phyloP scores from a whole-genome alignment of 164 flowering plant species.

The Annona squamosa region DNA sequence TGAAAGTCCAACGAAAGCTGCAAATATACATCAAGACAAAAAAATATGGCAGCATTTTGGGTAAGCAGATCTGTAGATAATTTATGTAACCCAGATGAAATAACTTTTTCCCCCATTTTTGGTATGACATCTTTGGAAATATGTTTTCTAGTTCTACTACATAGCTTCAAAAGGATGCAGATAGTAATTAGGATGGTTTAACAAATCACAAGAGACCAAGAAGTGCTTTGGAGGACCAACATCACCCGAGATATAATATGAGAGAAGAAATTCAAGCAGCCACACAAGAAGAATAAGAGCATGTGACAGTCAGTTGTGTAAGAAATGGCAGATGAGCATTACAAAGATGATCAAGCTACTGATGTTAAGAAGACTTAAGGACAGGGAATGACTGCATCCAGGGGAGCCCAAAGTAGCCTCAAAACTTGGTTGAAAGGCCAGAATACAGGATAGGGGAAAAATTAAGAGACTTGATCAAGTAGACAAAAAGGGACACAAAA shows the following conservation, averaged over 20 bases:
- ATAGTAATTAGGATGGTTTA: background rate
- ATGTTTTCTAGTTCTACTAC: background rate
- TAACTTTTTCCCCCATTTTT: too few relatives aligned
- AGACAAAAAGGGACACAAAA: background rate
- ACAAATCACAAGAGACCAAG: background rate
- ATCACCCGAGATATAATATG: background rate
- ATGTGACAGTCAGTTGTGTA: background rate
- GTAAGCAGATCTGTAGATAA: background rate
- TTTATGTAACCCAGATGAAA: background rate
- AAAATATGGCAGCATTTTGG: background rate
- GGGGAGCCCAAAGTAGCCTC: background rate
- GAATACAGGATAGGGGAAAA: background rate
- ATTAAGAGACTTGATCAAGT: background rate
- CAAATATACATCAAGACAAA: slow-evolving; percentile 13
- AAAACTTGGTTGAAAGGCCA: background rate
- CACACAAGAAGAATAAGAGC: background rate
- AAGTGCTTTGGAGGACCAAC: background rate
- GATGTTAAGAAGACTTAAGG: background rate
- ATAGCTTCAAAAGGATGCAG: background rate
- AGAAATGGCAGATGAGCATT: background rate
- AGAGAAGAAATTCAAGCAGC: background rate
- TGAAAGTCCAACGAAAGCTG: slow-evolving; percentile 82
- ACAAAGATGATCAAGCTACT: background rate
- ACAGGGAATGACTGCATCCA: background rate
- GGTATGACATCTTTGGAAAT: background rate